Evolutionary conservation across 352 stramenopile genomes (phyloP), one percentile per base, ranked within the genome.

Genomic region (Globisporangium uncinulatum): DNA sequence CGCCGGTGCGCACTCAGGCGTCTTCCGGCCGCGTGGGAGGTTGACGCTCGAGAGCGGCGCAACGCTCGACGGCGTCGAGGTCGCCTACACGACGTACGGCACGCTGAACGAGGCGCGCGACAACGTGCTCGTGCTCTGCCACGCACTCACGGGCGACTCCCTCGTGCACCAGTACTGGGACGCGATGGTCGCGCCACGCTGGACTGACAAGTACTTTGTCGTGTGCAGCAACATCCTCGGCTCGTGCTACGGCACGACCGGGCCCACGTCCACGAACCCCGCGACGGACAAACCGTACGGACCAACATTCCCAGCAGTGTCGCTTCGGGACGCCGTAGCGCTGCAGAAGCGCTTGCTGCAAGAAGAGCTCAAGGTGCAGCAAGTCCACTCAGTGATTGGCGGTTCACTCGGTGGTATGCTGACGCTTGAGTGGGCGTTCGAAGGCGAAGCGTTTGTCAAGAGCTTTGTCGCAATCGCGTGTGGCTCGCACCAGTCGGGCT

Each of bases 361-460:
- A 53, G 76, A 98, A 46, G 73, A 87, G 59, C 68, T 99, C 9
- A 76, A 83, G 19, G 86, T 98, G 19, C 71, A 73, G 29, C 20
- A 62, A 50, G 52, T 98, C 42, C 66, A 70, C n/a, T 68, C 76
- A 15, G 96, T 99, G 4, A 89, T 99, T 59, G 96, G 96, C 34
- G 96, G 95, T 17, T 98, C 87, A n/a, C 87, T 98, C 64, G 96
- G 96, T 31, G 96, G 95, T 29, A 99, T 99, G 96, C 94, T 98
- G 71, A 83, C 90, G n/a, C 88, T 99, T 51, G 96, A 99, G 70
- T 98, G 95, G 89, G 91, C 80, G 11, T 95, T 97, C 46, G 69
- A 97, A 45, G 92, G 80, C 2, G 56, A 67, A 6, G 73, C 81
- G 6, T 96, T 89, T 53, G 88, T 98, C 17, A 65, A 86, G 53